Evolutionary conservation across 2,329 filamentous ascomycete species (phyloP), one percentile per base, ranked within the genome.

Genomic region (Ceratocystis harringtonii): DNA sequence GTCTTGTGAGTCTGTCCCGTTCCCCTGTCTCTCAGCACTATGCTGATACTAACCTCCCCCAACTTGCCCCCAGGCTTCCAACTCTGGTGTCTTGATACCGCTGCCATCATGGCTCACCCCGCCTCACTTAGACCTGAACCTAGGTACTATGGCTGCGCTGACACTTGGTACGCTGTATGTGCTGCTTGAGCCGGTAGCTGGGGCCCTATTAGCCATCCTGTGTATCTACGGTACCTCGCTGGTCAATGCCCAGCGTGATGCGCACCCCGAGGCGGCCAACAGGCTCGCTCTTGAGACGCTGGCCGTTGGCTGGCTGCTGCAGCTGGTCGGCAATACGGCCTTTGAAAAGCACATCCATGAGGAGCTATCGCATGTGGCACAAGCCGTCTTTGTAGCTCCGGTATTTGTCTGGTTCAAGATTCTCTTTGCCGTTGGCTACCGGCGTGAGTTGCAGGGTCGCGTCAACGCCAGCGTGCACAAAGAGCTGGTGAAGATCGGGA

Each of bases 391-490:
- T 72, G 80, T 97, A 28, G 94, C 94, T 0, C 94, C 94, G 7
- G 87, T 99, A 72, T 99, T 97, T 71, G 92, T 97, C 67, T 99
- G 94, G 89, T 87, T 99, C 71, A 92, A 97, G 78, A 77, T 95
- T 28, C 80, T 99, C 30, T 99, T 99, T 79, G 85, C 81, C 71
- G 83, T 95, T 62, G 94, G 94, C 61, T 99, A 97, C 76, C 84
- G 94, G 67, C 89, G 87, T 1, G 91, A 95, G 74, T 79, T 99
- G 70, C 90, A 92, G 77, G 81, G 82, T 68, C 84, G 92, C 62
- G 84, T 97, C 57, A 84, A 92, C 68, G 85, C 86, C 73, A 84
- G 82, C 45, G 89, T 96, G 2, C 76, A 85, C 72, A 79, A 83
- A 70, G 90, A 96, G 73, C 81, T 96, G 69, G 80, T 83, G 70